Conservation (phyloP, 2,329 filamentous ascomycete genomes). For the Epichloe festucae region DNA sequence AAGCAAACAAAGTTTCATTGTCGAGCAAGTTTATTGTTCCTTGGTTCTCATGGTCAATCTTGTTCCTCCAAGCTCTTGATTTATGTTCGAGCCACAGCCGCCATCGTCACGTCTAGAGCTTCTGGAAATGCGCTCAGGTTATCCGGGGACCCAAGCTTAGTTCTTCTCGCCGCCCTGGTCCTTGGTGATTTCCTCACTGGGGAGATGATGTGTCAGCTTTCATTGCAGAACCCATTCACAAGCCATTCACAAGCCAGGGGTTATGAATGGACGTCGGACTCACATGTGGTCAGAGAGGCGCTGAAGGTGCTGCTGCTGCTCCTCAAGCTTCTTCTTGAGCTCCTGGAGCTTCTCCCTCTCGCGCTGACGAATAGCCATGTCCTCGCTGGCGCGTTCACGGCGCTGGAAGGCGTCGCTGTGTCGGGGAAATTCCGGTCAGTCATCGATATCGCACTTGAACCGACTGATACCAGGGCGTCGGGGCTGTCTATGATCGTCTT, state of each 20-base stretch:
- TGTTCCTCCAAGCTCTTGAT: not conserved
- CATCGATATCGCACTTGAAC: not conserved
- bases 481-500: not conserved
- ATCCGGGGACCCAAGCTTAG: conserved; percentile 20
- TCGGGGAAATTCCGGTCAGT: conserved; percentile 3
- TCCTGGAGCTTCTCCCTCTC: conserved; percentile 81
- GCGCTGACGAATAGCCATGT: conserved; percentile 70
- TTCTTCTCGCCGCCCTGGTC: conserved; percentile 56
- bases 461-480: not conserved
- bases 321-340: conserved; percentile 58
- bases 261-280: conserved; percentile 28
- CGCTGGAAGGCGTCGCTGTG: conserved; percentile 80
- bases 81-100: not conserved
- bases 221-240: too few species aligned
- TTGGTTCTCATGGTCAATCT: conserved; percentile 6
- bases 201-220: conserved; percentile 2
- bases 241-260: not conserved
- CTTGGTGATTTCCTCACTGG: conserved; percentile 68
- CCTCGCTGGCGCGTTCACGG: conserved; percentile 79
- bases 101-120: not conserved
- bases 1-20: conserved; percentile 9
- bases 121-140: not conserved
- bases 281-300: conserved; percentile 75
- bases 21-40: conserved; percentile 6
- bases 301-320: conserved; percentile 73